A percentile compares a stretch with the other conserved stretches of the same genome.
These are phyloP conservation scores for Rubia peregrina DNA, from an alignment of 305 asterid species.

Conservation along the genomic window DNA sequence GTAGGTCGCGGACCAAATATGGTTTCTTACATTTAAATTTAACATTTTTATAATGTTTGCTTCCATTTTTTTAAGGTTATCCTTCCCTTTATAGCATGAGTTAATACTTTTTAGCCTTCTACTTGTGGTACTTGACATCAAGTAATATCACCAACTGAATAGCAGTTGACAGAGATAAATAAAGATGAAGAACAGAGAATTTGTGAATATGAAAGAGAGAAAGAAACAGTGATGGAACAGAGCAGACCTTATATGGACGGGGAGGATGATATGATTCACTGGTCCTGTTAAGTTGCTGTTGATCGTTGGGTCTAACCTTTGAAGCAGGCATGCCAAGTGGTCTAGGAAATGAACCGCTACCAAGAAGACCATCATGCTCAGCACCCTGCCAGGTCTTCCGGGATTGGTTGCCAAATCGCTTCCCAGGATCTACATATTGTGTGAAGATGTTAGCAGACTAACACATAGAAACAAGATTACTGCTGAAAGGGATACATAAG, in stretches of 20 bases:
- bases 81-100: background rate
- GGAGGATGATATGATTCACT: constrained; percentile 48
- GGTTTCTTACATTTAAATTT: background rate
- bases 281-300: constrained; percentile 59
- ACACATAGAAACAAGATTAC: background rate
- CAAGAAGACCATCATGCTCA: constrained; percentile 97
- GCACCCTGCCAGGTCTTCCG: constrained; percentile 76
- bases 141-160: background rate
- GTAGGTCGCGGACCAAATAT: background rate
- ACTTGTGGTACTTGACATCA: background rate
- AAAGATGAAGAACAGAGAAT: background rate
- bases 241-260: constrained; percentile 84
- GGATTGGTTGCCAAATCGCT: constrained; percentile 50
- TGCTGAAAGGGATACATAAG: background rate
- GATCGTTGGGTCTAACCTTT: constrained; percentile 54
- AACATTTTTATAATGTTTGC: background rate
- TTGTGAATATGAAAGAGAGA: background rate
- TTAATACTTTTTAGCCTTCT: background rate
- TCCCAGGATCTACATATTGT: constrained; percentile 59
- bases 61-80: background rate
- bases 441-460: constrained; percentile 10
- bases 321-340: constrained; percentile 61
- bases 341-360: constrained; percentile 93
- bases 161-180: background rate
- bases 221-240: constrained; percentile 5